These are phyloP conservation scores for Naegleria lovaniensis DNA, from an alignment of 208 protist genomes.

Conservation along the genomic window DNA sequence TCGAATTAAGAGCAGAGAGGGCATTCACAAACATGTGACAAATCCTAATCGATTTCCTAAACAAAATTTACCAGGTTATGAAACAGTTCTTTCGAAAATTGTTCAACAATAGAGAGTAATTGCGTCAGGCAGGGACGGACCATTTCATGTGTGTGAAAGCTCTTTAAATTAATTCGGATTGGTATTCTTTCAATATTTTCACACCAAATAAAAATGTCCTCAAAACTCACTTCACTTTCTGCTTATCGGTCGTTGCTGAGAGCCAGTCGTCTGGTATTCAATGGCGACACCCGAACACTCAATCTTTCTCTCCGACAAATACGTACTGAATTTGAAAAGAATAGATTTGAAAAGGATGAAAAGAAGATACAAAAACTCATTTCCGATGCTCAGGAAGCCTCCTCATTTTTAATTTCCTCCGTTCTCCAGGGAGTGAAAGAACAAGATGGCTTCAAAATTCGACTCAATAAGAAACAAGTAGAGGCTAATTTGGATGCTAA, in stretches of 20 bases:
- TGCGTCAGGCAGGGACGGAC: too few species aligned
- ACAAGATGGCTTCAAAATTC: not conserved
- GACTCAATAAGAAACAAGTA: conserved; percentile 5
- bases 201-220: not conserved
- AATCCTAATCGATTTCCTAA: not conserved
- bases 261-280: not conserved
- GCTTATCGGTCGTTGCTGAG: not conserved
- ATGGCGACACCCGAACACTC: not conserved
- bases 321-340: not conserved
- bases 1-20: not conserved
- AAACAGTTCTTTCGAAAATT: not conserved
- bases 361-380: not conserved
- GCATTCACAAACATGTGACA: not conserved
- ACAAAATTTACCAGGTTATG: not conserved
- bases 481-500: not conserved
- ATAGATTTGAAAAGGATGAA: conserved; percentile 1
- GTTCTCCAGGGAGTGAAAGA: not conserved
- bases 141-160: too few species aligned
- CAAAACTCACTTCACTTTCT: not conserved
- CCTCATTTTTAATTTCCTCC: not conserved
- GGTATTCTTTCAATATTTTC: too few species aligned
- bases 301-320: not conserved
- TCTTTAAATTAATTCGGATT: too few species aligned
- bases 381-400: not conserved
- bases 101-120: not conserved